Conservation (phyloP, 352 stramenopile species). For the Pythium inflatum region DNA sequence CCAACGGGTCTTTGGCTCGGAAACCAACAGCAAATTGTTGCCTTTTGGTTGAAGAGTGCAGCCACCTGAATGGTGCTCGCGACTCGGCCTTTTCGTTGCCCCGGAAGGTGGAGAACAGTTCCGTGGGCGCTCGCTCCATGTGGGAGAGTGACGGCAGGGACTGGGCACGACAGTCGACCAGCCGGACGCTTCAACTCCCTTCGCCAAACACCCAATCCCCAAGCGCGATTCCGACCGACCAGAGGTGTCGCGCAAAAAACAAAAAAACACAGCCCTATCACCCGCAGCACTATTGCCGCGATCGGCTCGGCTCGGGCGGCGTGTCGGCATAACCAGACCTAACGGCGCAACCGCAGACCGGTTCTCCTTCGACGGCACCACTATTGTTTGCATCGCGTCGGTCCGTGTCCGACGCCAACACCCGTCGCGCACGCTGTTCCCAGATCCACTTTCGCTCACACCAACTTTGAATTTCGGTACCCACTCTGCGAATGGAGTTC, state of each 20-base stretch:
- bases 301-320: background rate
- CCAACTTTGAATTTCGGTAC: background rate
- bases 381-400: background rate
- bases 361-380: background rate
- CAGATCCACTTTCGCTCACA: background rate
- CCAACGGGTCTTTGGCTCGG: slow-evolving; percentile 1
- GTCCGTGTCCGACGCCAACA: background rate
- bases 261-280: background rate
- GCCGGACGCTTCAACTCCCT: slow-evolving; percentile 30
- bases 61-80: slow-evolving; percentile 15
- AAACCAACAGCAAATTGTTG: slow-evolving; percentile 25
- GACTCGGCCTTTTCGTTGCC: background rate
- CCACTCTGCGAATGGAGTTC: slow-evolving; percentile 25
- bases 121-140: slow-evolving; percentile 27
- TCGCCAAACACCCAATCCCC: slow-evolving; percentile 9
- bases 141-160: slow-evolving; percentile 39
- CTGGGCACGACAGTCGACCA: slow-evolving; percentile 34
- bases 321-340: slow-evolving; percentile 1
- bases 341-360: slow-evolving; percentile 1
- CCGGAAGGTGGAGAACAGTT: slow-evolving; percentile 16
- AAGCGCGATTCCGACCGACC: slow-evolving; percentile 12
- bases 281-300: background rate
- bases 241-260: slow-evolving; percentile 13
- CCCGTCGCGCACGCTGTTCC: slow-evolving; percentile 7
- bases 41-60: slow-evolving; percentile 30